Evolutionary conservation across 768 basidiomycete species (phyloP).

Genomic region (Mycena leptocephala): DNA sequence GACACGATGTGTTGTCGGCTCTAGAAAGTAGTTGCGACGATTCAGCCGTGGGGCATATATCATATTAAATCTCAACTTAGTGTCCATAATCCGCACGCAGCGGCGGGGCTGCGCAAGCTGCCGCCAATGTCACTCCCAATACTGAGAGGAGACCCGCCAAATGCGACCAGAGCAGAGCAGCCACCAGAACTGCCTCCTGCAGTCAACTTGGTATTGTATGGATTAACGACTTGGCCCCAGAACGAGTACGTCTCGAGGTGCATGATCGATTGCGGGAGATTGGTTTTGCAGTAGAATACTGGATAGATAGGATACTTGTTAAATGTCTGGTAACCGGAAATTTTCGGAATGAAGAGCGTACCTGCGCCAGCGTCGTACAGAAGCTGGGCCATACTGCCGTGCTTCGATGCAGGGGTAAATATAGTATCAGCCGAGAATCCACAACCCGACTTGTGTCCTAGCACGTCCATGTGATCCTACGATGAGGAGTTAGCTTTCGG

Average conservation of each 20-base stretch:
- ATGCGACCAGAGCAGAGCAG: constrained; percentile 62
- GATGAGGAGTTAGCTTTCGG: constrained; percentile 17
- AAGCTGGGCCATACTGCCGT: constrained; percentile 48
- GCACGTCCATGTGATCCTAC: constrained; percentile 57
- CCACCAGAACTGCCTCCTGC: constrained; percentile 69
- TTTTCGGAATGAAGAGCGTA: constrained; percentile 36
- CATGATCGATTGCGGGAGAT: constrained; percentile 59
- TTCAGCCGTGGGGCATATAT: background rate
- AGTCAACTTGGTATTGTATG: constrained; percentile 58
- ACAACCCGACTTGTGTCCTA: constrained; percentile 56
- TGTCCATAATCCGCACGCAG: constrained; percentile 37
- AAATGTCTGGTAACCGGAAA: constrained; percentile 40
- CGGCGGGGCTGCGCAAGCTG: constrained; percentile 49
- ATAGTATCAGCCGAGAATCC: constrained; percentile 49
- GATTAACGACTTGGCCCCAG: constrained; percentile 57
- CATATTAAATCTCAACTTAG: constrained; percentile 15
- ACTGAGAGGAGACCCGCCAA: constrained; percentile 62
- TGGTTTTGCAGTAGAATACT: constrained; percentile 62
- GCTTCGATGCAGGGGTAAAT: constrained; percentile 16
- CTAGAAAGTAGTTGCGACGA: background rate
- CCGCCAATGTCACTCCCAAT: constrained; percentile 58
- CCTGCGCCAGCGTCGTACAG: constrained; percentile 60
- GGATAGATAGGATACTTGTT: background rate
- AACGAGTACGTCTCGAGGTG: constrained; percentile 51
- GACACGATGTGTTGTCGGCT: constrained; percentile 52